Conservation (phyloP, 257 asterid genomes). For the Paraleonurus japonicus region DNA sequence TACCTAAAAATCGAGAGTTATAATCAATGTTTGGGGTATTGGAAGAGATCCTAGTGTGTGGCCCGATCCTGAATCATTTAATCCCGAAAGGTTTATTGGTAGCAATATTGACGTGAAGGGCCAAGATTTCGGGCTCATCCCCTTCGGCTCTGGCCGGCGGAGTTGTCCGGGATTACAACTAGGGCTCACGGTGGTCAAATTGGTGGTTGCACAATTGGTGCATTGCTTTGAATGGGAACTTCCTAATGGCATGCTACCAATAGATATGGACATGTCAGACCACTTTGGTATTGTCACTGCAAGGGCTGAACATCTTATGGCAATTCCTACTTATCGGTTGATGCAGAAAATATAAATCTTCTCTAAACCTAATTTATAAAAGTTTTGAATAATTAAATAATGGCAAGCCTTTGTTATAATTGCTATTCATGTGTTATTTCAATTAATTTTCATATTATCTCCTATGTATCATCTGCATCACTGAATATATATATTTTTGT, state of each 20-base stretch:
- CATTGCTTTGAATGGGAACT: constrained; percentile 44
- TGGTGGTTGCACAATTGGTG: constrained; percentile 32
- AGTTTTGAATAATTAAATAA: too few relatives aligned
- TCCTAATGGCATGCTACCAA: constrained; percentile 20
- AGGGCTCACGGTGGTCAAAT: constrained; percentile 24
- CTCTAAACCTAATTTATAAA: too few relatives aligned
- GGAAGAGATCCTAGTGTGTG: constrained; percentile 37
- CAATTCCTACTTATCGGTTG: constrained; percentile 22
- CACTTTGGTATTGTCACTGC: constrained; percentile 22
- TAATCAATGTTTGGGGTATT: constrained; percentile 35
- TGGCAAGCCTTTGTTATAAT: too few relatives aligned
- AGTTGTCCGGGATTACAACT: constrained; percentile 37
- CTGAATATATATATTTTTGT: too few relatives aligned
- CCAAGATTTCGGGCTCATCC: constrained; percentile 24
- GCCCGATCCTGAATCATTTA: constrained; percentile 27
- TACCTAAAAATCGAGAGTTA: constrained; percentile 29
- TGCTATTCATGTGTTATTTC: too few relatives aligned
- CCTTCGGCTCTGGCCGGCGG: constrained; percentile 38
- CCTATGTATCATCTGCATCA: too few relatives aligned
- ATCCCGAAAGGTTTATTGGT: constrained; percentile 34
- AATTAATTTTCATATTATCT: too few relatives aligned
- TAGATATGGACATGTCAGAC: constrained; percentile 34
- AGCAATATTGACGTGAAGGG: constrained; percentile 24
- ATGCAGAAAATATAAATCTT: too few relatives aligned
- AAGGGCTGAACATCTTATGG: constrained; percentile 25